A percentile compares a stretch with the other conserved stretches of the same genome.
phyloP scores from a whole-genome alignment of 768 basidiomycete genomes.

The Boletellus ananas region DNA sequence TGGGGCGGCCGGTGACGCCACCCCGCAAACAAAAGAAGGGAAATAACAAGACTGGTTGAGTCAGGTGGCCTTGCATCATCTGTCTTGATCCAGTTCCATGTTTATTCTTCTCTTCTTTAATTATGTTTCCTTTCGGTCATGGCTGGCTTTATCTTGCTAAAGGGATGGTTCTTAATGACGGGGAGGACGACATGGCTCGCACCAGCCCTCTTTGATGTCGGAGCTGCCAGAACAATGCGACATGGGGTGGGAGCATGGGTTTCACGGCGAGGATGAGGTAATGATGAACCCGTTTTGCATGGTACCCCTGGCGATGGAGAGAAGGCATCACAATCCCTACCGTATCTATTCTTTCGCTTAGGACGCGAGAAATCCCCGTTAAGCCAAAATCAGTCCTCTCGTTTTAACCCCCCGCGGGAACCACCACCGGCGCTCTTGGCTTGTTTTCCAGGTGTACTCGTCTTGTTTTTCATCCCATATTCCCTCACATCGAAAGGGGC shows the following conservation, averaged over 20 bases:
- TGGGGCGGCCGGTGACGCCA: constrained; percentile 87
- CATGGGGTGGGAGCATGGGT: constrained; percentile 10
- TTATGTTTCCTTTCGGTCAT: constrained; percentile 21
- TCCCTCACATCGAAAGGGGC: too few species aligned
- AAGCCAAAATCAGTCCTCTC: constrained; percentile 14
- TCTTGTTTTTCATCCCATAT: neutral
- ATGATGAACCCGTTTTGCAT: constrained; percentile 22
- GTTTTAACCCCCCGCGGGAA: constrained; percentile 12
- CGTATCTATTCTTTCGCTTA: constrained; percentile 32
- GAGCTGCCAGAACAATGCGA: constrained; percentile 12
- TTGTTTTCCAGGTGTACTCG: neutral
- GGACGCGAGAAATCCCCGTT: constrained; percentile 21
- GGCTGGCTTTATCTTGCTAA: constrained; percentile 29
- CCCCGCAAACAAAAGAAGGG: constrained; percentile 99
- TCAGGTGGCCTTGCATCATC: constrained; percentile 24
- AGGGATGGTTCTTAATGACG: constrained; percentile 18
- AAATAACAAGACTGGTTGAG: constrained; percentile 65
- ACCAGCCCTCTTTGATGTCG: constrained; percentile 8
- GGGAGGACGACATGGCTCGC: constrained; percentile 15
- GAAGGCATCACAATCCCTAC: constrained; percentile 22
- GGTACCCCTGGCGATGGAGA: constrained; percentile 21
- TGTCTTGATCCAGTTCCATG: constrained; percentile 24
- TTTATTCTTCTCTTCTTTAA: constrained; percentile 31
- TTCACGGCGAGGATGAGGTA: constrained; percentile 11
- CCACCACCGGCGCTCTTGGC: constrained; percentile 1